Evolutionary conservation across 352 stramenopile genomes (phyloP).

Genomic region (Peronosclerospora sorghi): DNA sequence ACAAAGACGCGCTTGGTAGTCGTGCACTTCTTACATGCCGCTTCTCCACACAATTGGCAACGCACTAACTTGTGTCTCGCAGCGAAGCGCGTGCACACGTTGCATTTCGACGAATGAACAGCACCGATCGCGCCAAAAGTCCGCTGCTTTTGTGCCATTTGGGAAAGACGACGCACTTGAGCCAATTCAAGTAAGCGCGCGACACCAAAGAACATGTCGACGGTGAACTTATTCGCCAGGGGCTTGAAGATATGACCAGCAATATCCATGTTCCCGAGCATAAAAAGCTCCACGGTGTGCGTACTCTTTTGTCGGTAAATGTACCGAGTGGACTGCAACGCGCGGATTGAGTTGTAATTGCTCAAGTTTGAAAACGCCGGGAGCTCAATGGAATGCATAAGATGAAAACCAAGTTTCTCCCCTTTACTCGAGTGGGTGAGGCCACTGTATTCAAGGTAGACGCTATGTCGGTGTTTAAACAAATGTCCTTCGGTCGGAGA

Average conservation of each 20-base stretch:
- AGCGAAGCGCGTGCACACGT: slow-evolving; percentile 27
- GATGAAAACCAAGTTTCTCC: slow-evolving; percentile 48
- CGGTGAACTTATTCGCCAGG: slow-evolving; percentile 29
- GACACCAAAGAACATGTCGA: slow-evolving; percentile 35
- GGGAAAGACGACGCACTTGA: slow-evolving; percentile 42
- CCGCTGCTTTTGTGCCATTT: slow-evolving; percentile 32
- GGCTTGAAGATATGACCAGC: slow-evolving; percentile 28
- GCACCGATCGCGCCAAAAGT: slow-evolving; percentile 10
- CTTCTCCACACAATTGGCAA: slow-evolving; percentile 34
- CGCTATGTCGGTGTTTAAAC: slow-evolving; percentile 41
- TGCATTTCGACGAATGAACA: slow-evolving; percentile 7
- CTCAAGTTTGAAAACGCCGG: slow-evolving; percentile 39
- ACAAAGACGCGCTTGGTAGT: slow-evolving; percentile 36
- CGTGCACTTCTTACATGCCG: slow-evolving; percentile 38
- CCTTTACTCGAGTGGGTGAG: slow-evolving; percentile 27
- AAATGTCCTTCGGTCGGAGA: slow-evolving; percentile 29
- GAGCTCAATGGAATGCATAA: slow-evolving; percentile 62
- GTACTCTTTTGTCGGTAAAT: slow-evolving; percentile 46
- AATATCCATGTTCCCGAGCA: slow-evolving; percentile 43
- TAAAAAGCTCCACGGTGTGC: slow-evolving; percentile 47
- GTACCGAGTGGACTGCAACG: slow-evolving; percentile 38
- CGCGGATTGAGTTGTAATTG: slow-evolving; percentile 41
- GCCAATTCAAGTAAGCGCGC: slow-evolving; percentile 35
- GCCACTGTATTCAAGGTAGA: slow-evolving; percentile 50
- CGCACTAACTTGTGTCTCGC: slow-evolving; percentile 27